Percentiles rank a stretch among this genome's conserved stretches.
Evolutionary conservation across 2,329 filamentous ascomycete genomes (phyloP).

Genomic region (Helicocarpus griseus): DNA sequence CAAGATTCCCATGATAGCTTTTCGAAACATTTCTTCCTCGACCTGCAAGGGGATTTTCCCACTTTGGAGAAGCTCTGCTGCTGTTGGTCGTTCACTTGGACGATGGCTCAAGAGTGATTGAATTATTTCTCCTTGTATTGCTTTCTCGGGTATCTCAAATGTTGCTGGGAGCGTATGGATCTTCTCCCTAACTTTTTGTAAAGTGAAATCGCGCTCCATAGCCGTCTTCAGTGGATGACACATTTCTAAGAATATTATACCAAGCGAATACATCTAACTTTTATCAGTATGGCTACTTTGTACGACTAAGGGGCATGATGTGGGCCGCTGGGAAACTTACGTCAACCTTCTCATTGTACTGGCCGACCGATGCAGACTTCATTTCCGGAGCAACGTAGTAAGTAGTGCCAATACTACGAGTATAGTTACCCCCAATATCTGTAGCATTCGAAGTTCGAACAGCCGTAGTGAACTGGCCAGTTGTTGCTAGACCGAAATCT

Average conservation of each 20-base stretch:
- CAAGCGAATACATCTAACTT: conserved; percentile 82
- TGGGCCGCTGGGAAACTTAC: conserved; percentile 36
- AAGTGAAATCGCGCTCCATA: conserved; percentile 55
- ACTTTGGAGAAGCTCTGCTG: conserved; percentile 70
- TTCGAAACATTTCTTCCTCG: conserved; percentile 81
- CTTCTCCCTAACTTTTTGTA: conserved; percentile 59
- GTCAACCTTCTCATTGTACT: conserved; percentile 90
- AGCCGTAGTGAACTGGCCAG: conserved; percentile 52
- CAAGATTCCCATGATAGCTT: conserved; percentile 64
- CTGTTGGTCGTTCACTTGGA: conserved; percentile 72
- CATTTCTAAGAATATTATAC: conserved; percentile 99
- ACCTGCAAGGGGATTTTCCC: conserved; percentile 83
- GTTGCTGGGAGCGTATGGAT: conserved; percentile 60
- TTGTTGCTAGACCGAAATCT: conserved; percentile 90
- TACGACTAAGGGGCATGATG: not conserved
- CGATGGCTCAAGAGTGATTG: conserved; percentile 70
- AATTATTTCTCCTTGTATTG: conserved; percentile 65
- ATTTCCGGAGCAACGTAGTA: conserved; percentile 93
- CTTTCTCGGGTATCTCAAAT: conserved; percentile 60
- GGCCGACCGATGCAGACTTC: conserved; percentile 60
- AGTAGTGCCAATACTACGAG: conserved; percentile 60
- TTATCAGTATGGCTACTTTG: conserved; percentile 3
- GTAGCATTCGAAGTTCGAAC: conserved; percentile 26
- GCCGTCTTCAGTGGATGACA: conserved; percentile 54
- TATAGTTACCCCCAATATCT: conserved; percentile 32